phyloP scores from a whole-genome alignment of 2,329 filamentous ascomycete genomes.

The Exophiala oligosperma region DNA sequence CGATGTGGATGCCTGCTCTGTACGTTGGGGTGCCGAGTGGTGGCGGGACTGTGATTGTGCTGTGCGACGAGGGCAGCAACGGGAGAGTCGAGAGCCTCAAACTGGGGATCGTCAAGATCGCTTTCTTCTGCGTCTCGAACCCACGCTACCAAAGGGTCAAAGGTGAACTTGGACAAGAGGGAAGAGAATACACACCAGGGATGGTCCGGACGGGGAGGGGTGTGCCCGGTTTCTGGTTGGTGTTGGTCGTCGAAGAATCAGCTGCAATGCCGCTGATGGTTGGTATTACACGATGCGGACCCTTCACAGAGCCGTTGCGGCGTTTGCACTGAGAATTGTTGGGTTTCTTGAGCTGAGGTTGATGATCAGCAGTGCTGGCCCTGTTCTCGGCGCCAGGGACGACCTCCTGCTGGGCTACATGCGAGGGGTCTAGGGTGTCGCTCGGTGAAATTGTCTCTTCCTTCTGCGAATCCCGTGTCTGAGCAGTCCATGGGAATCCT shows the following conservation, averaged over 20 bases:
- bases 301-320: constrained; percentile 11
- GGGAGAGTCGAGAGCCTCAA: constrained; percentile 38
- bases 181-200: constrained; percentile 13
- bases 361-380: constrained; percentile 1
- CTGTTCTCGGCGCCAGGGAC: not conserved
- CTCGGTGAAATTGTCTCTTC: constrained; percentile 3
- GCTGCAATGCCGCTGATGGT: not conserved
- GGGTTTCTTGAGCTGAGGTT: constrained; percentile 6
- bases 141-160: constrained; percentile 34
- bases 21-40: constrained; percentile 30
- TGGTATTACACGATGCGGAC: constrained; percentile 6
- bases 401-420: not conserved
- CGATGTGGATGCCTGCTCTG: constrained; percentile 10
- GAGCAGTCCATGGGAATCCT: constrained; percentile 26
- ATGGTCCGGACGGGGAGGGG: constrained; percentile 24
- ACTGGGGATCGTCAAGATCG: constrained; percentile 38
- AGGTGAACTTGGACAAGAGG: not conserved
- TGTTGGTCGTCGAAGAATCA: constrained; percentile 6
- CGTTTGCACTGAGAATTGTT: constrained; percentile 9
- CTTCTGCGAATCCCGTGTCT: constrained; percentile 23
- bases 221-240: not conserved
- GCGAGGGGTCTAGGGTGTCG: not conserved
- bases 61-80: constrained; percentile 46
- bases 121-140: constrained; percentile 44
- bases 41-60: constrained; percentile 45